Percentiles rank a stretch among this genome's conserved stretches.
phyloP scores from a whole-genome alignment of 495 filamentous ascomycete genomes.

The Delitschia confertaspora region DNA sequence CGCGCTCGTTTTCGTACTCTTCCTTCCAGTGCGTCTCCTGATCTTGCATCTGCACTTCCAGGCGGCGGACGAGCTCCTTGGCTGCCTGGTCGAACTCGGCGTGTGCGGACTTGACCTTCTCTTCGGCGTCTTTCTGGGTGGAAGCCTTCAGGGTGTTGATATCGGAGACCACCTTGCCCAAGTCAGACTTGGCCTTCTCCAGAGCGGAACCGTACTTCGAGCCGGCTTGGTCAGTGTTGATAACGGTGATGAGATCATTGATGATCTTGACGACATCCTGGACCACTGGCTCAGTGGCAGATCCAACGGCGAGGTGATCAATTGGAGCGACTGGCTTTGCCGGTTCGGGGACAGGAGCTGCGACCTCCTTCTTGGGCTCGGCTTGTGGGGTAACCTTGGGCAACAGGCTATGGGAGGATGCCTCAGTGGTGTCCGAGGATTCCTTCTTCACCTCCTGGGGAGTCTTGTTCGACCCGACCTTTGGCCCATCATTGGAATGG shows the following conservation, averaged over 20 bases:
- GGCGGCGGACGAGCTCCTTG: slow-evolving; percentile 61
- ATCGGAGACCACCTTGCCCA: slow-evolving; percentile 65
- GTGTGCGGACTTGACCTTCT: slow-evolving; percentile 61
- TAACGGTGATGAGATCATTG: slow-evolving; percentile 87
- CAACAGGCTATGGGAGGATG: slow-evolving; percentile 29
- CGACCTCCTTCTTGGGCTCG: slow-evolving; percentile 26
- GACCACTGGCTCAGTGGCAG: slow-evolving; percentile 74
- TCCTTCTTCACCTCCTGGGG: slow-evolving; percentile 11
- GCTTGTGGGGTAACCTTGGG: slow-evolving; percentile 17
- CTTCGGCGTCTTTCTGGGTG: slow-evolving; percentile 61
- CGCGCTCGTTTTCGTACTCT: slow-evolving; percentile 84
- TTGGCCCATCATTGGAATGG: slow-evolving; percentile 1
- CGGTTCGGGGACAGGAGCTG: slow-evolving; percentile 21
- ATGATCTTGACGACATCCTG: slow-evolving; percentile 91
- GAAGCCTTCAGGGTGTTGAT: slow-evolving; percentile 61
- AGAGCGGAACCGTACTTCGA: slow-evolving; percentile 67
- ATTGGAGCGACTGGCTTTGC: slow-evolving; percentile 51
- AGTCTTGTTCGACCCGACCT: slow-evolving; percentile 11
- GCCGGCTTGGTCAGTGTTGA: slow-evolving; percentile 71
- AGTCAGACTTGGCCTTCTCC: slow-evolving; percentile 69
- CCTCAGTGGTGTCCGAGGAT: slow-evolving; percentile 6
- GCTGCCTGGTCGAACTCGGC: slow-evolving; percentile 72
- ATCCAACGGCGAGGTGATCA: slow-evolving; percentile 60
- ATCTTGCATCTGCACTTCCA: slow-evolving; percentile 59
- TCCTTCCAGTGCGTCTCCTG: slow-evolving; percentile 73